These are phyloP conservation scores for Knoxdaviesia capensis DNA, from an alignment of 2,329 filamentous ascomycete genomes.

Conservation along the genomic window DNA sequence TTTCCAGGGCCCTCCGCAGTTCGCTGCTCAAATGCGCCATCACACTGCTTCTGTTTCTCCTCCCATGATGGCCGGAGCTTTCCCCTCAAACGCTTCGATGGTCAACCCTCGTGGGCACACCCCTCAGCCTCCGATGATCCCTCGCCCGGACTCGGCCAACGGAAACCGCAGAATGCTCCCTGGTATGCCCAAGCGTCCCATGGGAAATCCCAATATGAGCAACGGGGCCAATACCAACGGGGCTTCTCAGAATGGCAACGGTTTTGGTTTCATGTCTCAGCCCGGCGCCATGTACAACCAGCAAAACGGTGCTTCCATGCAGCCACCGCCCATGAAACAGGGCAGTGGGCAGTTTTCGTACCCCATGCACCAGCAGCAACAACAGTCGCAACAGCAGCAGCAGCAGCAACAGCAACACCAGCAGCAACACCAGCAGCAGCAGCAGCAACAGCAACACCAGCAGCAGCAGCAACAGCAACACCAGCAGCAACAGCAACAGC, in stretches of 20 bases:
- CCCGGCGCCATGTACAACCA: slow-evolving; percentile 61
- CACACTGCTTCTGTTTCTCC: slow-evolving; percentile 73
- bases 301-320: slow-evolving; percentile 24
- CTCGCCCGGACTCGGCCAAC: slow-evolving; percentile 52
- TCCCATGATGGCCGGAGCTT: slow-evolving; percentile 58
- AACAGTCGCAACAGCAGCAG: not conserved
- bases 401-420: not conserved
- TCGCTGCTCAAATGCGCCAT: slow-evolving; percentile 59
- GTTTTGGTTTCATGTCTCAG: slow-evolving; percentile 70
- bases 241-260: slow-evolving; percentile 21
- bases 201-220: no score
- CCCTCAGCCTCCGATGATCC: slow-evolving; percentile 57
- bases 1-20: slow-evolving; percentile 32
- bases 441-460: slow-evolving; percentile 1
- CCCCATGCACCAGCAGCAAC: slow-evolving; percentile 6
- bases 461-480: not conserved
- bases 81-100: slow-evolving; percentile 31
- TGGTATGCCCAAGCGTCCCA: slow-evolving; percentile 27
- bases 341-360: slow-evolving; percentile 19
- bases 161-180: slow-evolving; percentile 58
- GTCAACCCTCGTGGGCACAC: slow-evolving; percentile 46
- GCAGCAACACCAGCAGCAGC: not conserved
- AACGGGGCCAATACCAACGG: no score
- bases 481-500: not conserved
- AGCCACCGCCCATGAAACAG: slow-evolving; percentile 11